Percentiles rank a stretch among this genome's conserved stretches.
phyloP scores from a whole-genome alignment of 306 rosid genomes.

The Dryas drummondii region DNA sequence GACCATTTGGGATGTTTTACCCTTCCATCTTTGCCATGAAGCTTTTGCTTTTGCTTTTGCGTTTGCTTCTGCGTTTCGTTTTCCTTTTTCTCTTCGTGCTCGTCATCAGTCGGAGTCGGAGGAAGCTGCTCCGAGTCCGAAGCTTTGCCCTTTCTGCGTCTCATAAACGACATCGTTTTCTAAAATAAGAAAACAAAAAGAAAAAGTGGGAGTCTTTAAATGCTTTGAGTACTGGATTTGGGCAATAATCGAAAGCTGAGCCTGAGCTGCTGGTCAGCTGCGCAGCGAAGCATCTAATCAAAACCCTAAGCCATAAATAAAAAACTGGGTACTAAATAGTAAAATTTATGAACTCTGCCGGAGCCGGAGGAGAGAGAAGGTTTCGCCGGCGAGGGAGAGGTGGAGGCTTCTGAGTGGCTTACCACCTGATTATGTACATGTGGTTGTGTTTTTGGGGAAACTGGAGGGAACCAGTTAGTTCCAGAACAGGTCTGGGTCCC shows the following conservation, averaged over 20 bases:
- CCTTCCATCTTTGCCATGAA: neutral
- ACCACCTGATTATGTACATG: neutral
- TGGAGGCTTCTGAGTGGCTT: slow-evolving; percentile 24
- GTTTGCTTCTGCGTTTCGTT: slow-evolving; percentile 13
- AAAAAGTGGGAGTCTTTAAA: neutral
- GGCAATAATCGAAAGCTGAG: neutral
- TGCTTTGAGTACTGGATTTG: neutral
- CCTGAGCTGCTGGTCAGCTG: neutral
- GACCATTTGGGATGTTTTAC: slow-evolving; percentile 32
- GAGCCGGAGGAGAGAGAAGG: neutral
- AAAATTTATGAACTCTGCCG: too few relatives aligned
- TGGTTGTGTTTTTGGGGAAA: neutral
- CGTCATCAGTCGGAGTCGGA: slow-evolving; percentile 12
- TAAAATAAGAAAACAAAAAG: neutral
- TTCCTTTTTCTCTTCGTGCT: slow-evolving; percentile 16
- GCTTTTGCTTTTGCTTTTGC: slow-evolving; percentile 4
- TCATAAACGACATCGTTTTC: slow-evolving; percentile 55
- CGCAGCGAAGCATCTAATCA: slow-evolving; percentile 20
- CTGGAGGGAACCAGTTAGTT: neutral
- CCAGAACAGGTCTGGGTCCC: neutral
- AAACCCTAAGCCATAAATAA: slow-evolving; percentile 7
- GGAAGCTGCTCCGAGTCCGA: neutral
- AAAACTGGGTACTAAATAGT: neutral
- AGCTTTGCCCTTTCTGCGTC: slow-evolving; percentile 50
- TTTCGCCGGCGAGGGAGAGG: slow-evolving; percentile 8